Evolutionary conservation across 371 early-diverging fungal genomes (phyloP).

Genomic region (Saksenaea vasiformis): DNA sequence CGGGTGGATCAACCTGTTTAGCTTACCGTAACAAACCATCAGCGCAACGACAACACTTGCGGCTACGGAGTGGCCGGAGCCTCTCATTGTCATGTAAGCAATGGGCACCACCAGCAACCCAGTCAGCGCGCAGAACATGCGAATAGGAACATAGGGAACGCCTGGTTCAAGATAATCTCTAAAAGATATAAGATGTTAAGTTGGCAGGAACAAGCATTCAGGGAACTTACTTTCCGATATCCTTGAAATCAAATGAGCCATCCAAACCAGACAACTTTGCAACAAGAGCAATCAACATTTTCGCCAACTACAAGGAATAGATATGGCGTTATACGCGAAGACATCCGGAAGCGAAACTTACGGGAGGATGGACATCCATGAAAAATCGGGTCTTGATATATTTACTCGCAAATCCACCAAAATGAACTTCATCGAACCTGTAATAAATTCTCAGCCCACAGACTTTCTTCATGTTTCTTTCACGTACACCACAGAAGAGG

Average conservation of each 20-base stretch:
- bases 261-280: constrained; percentile 85
- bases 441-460: too few relatives aligned
- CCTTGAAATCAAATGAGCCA: constrained; percentile 87
- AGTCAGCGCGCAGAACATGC: constrained; percentile 39
- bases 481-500: constrained; percentile 51
- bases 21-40: constrained; percentile 50
- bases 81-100: constrained; percentile 46
- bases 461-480: not conserved
- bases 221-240: constrained; percentile 77
- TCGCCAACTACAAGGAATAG: constrained; percentile 72
- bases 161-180: constrained; percentile 47
- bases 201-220: not conserved
- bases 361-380: constrained; percentile 89
- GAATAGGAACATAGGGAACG: constrained; percentile 47
- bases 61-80: constrained; percentile 46
- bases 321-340: not conserved
- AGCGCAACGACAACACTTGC: constrained; percentile 44
- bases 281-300: constrained; percentile 88
- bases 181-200: not conserved
- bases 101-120: constrained; percentile 50
- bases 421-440: constrained; percentile 78
- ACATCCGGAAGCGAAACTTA: too few relatives aligned
- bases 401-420: constrained; percentile 98
- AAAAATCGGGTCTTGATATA: constrained; percentile 92
- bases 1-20: too few relatives aligned